These are phyloP conservation scores for Coriaria nepalensis DNA, from an alignment of 306 rosid genomes.

Conservation along the genomic window DNA sequence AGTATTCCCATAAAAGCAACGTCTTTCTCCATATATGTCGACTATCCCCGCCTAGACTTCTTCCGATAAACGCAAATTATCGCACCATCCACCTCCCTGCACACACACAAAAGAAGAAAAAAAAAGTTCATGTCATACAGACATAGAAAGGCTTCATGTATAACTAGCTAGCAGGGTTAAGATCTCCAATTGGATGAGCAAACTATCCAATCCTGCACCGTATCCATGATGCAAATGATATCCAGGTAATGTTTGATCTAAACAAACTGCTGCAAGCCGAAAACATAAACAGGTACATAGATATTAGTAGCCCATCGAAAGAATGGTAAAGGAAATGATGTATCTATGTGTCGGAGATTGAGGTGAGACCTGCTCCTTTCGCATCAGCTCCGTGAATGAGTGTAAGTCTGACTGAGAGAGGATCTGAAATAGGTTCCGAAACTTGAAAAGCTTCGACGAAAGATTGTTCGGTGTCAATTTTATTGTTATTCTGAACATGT, in stretches of 20 bases:
- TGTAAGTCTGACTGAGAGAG: constrained; percentile 60
- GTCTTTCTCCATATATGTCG: constrained; percentile 68
- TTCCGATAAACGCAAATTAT: constrained; percentile 74
- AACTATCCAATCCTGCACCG: constrained; percentile 75
- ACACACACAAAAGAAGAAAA: constrained; percentile 24
- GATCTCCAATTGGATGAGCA: constrained; percentile 96
- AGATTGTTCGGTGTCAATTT: constrained; percentile 52
- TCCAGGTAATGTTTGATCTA: constrained; percentile 91
- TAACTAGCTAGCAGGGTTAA: background rate
- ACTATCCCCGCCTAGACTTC: constrained; percentile 64
- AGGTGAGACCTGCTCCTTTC: constrained; percentile 67
- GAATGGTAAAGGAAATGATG: no score
- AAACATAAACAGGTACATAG: background rate
- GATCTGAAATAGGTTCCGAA: constrained; percentile 14
- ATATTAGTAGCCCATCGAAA: no score
- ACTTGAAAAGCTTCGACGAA: constrained; percentile 35
- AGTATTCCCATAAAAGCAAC: constrained; percentile 68
- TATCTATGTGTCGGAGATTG: no score
- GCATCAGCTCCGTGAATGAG: constrained; percentile 61
- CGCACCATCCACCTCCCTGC: constrained; percentile 99
- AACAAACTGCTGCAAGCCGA: constrained; percentile 38
- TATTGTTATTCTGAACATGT: no score
- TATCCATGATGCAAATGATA: constrained; percentile 74
- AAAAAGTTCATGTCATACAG: background rate
- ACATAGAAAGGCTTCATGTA: background rate